phyloP scores from a whole-genome alignment of 1,139 yeast genomes.

The Geotrichum carabidarum region DNA sequence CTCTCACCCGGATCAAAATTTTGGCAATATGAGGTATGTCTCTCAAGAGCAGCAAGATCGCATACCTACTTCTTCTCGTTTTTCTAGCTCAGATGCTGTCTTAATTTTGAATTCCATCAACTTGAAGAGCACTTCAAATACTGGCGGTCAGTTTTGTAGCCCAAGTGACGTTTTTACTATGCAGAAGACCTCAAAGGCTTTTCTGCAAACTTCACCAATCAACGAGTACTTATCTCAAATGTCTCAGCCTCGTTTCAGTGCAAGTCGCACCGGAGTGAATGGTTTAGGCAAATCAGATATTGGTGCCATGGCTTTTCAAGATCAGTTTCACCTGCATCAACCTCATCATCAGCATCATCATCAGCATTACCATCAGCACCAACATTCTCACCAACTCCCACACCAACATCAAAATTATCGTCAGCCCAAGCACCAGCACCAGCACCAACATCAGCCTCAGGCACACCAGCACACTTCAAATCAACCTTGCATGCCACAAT shows the following conservation, averaged over 20 bases:
- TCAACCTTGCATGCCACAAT: too few relatives aligned
- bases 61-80: too few relatives aligned
- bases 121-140: too few relatives aligned
- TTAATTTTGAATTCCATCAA: too few relatives aligned
- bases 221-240: background rate
- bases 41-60: too few relatives aligned
- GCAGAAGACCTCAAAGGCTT: too few relatives aligned
- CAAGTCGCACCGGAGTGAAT: conserved; percentile 2
- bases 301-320: background rate
- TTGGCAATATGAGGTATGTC: too few relatives aligned
- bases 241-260: conserved; percentile 9
- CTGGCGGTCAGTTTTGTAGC: too few relatives aligned
- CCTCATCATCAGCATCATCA: background rate
- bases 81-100: too few relatives aligned
- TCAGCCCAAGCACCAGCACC: background rate
- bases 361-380: background rate
- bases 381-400: background rate
- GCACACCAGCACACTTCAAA: background rate
- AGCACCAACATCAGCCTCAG: background rate
- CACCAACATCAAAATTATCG: background rate
- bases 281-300: background rate
- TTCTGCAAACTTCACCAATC: too few relatives aligned
- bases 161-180: too few relatives aligned
- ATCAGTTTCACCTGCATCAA: background rate
- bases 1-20: too few relatives aligned